These are phyloP conservation scores for Taiozyma sp. DNA, from an alignment of 1,139 yeast species.

Conservation along the genomic window DNA sequence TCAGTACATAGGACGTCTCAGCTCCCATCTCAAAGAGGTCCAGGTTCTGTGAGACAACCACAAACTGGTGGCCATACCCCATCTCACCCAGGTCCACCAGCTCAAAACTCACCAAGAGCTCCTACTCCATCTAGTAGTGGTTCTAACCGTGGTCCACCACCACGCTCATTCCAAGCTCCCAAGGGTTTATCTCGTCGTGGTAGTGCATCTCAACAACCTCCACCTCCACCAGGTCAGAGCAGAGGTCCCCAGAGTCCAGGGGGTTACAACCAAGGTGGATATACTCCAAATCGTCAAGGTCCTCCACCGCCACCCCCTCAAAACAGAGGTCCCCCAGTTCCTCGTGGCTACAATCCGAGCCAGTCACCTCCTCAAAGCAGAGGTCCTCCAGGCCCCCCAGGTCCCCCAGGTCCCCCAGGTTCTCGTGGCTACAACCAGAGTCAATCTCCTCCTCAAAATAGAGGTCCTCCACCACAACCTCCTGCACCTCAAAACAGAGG, in stretches of 20 bases:
- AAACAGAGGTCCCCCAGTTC: background rate
- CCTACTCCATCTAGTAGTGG: background rate
- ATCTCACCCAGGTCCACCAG: background rate
- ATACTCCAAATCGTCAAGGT: background rate
- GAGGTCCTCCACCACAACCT: background rate
- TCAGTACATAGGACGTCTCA: background rate
- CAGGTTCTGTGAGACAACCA: background rate
- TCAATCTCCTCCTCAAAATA: background rate
- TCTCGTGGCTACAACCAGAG: background rate
- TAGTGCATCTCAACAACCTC: background rate
- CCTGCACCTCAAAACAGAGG: background rate
- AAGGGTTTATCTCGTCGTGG: conserved; percentile 1
- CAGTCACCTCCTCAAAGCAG: background rate
- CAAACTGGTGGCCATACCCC: background rate
- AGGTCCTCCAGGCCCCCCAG: too few relatives aligned
- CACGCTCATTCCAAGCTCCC: conserved; percentile 1
- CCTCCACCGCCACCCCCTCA: background rate
- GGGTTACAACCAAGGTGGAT: background rate
- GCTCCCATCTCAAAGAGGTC: conserved; percentile 1
- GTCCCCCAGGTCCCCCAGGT: background rate
- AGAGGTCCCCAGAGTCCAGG: background rate
- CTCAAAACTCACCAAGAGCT: background rate
- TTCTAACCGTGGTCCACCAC: background rate
- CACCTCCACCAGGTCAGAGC: background rate
- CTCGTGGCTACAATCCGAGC: background rate